Base-by-base conservation (phyloP, 2,329 filamentous ascomycete genomes). In the Calonectria naviculata region DNA sequence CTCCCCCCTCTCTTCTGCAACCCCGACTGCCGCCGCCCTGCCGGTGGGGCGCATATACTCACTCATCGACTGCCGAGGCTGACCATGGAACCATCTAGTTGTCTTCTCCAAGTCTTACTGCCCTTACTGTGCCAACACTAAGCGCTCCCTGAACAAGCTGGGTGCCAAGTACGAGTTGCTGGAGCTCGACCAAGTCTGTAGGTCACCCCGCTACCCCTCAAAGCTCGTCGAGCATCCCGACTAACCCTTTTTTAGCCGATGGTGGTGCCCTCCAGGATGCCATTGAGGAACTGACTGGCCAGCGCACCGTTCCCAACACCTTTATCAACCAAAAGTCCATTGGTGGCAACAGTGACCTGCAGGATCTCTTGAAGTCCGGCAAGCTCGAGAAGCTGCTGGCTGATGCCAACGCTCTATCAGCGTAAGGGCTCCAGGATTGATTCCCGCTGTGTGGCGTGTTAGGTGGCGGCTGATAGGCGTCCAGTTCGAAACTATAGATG, bases 31-130 rank as follows among this genome's bases (percentile, higher is more conserved):
- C 29, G 26, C 52, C 19, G 21, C n/a, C 42, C 42, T 34, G 28
- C 13, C 54, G 46, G 65, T 62, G 65, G 69, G 62, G 71, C 66
- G 26, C 63, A 70, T 68, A 21, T 29, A 15, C n/a, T 65, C 29
- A 13, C 60, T 65, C 5, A 47, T 44, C 12, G 26, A 61, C 29
- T 47, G n/a, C 47, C 28, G 29, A 70, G 42, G 42, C 60, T 69
- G 61, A 56, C 36, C 36, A 24, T 47, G 8, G 38, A 56, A 29
- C 38, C n/a, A 24, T 38, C 7, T 62, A 94, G 94, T 97, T 79
- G 94, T 99, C 83, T 99, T 99, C 90, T 95, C 93, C 85, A 99
- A 99, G 88, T 94, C 93, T 19, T 98, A 95, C 87, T 99, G 97
- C 90, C 95, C 95, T 15, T 97, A 97, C 90, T 98, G 96, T 89